phyloP scores from a whole-genome alignment of 768 basidiomycete species.

The Dendrothele bispora region DNA sequence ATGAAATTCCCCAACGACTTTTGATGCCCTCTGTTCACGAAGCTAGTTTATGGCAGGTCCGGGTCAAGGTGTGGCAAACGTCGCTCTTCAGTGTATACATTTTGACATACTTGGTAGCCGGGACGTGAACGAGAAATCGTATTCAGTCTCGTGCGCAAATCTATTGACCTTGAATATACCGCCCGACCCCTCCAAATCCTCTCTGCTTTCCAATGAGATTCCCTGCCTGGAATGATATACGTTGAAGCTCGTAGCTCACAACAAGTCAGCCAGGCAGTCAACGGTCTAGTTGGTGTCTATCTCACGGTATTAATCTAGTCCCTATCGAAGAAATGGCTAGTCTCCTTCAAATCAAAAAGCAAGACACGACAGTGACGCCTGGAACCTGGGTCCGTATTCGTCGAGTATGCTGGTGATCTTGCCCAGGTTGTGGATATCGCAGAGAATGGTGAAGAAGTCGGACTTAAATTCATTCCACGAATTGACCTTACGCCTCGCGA shows the following conservation, averaged over 20 bases:
- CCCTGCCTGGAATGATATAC: conserved; percentile 93
- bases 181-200: conserved; percentile 81
- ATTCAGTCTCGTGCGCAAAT: conserved; percentile 92
- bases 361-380: conserved; percentile 77
- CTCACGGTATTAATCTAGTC: conserved; percentile 79
- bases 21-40: conserved; percentile 98
- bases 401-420: conserved; percentile 91
- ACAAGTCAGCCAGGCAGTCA: conserved; percentile 81
- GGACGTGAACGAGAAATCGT: conserved; percentile 93
- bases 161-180: conserved; percentile 79
- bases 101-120: conserved; percentile 44
- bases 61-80: conserved; percentile 76
- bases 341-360: conserved; percentile 92
- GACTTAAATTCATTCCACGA: conserved; percentile 93
- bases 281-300: conserved; percentile 94
- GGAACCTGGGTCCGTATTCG: conserved; percentile 96
- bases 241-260: conserved; percentile 90
- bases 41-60: conserved; percentile 92
- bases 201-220: conserved; percentile 95
- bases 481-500: conserved; percentile 95
- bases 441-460: conserved; percentile 91
- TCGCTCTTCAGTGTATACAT: neutral
- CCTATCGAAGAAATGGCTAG: conserved; percentile 99
- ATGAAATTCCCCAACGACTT: conserved; percentile 87
- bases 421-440: conserved; percentile 95